Evolutionary conservation across 139 green algal genomes (phyloP).

Genomic region (Tetradesmus lagerheimii): DNA sequence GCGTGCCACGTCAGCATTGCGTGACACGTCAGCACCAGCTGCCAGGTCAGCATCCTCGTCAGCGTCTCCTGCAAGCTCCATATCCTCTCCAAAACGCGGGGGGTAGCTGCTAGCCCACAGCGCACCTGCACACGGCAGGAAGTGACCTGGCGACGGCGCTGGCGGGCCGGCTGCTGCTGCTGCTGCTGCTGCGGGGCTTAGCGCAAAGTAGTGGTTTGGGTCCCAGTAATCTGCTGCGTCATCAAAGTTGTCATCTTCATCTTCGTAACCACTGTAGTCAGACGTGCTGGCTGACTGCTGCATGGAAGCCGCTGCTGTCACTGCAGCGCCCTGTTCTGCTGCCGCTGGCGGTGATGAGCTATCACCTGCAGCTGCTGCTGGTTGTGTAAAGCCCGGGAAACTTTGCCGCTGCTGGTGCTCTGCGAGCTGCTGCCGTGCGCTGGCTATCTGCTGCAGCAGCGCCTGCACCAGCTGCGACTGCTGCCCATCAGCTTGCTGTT

Average conservation of each 20-base stretch:
- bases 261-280: background rate
- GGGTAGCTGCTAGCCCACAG: constrained; percentile 30
- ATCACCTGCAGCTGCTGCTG: background rate
- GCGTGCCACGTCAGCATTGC: background rate
- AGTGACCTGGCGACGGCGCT: background rate
- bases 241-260: background rate
- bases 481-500: background rate
- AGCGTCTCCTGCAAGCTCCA: background rate
- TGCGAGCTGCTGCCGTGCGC: background rate
- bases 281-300: background rate
- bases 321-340: background rate
- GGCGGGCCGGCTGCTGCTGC: background rate
- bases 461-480: background rate
- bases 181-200: background rate
- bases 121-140: background rate
- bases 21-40: background rate
- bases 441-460: background rate
- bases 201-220: background rate
- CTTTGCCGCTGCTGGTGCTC: background rate
- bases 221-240: constrained; percentile 12
- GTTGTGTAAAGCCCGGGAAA: background rate
- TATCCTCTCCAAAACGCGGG: background rate
- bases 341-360: background rate
- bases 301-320: background rate
- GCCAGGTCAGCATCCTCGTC: background rate